Evolutionary conservation across 805 yeast genomes (phyloP).

Genomic region (Yamadazyma sp.): DNA sequence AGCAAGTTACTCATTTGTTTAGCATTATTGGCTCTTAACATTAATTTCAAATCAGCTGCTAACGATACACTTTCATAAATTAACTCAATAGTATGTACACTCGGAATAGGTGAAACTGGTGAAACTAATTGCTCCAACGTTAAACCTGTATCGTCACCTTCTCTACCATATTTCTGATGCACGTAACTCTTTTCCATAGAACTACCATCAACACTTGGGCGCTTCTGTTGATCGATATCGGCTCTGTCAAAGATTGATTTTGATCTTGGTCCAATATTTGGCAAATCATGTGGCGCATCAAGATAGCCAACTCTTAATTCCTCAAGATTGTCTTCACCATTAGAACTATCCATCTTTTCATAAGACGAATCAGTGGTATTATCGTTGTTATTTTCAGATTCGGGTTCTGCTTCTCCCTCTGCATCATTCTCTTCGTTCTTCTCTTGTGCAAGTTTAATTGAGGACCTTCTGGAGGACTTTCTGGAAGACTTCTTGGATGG

Average conservation of each 20-base stretch:
- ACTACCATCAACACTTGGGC: conserved; percentile 19
- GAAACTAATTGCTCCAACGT: conserved; percentile 59
- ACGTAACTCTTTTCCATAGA: conserved; percentile 3
- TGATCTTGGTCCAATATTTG: conserved; percentile 27
- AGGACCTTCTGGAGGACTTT: conserved; percentile 9
- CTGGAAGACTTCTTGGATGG: conserved; percentile 7
- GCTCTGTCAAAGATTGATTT: conserved; percentile 36
- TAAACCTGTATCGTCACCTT: conserved; percentile 15
- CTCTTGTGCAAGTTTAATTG: conserved; percentile 3
- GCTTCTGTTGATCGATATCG: conserved; percentile 10
- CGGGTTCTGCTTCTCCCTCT: conserved; percentile 1
- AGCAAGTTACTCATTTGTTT: conserved; percentile 46
- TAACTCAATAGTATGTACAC: conserved; percentile 52
- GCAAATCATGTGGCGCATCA: conserved; percentile 19
- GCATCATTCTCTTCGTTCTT: background rate
- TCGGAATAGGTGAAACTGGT: conserved; percentile 53
- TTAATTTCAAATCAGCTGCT: conserved; percentile 61
- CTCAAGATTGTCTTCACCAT: conserved; percentile 26
- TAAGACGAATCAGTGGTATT: conserved; percentile 17
- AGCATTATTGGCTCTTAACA: conserved; percentile 55
- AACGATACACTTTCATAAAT: conserved; percentile 61
- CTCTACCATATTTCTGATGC: conserved; percentile 18
- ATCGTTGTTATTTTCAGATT: background rate
- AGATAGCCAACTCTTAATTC: conserved; percentile 27
- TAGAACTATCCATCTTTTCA: conserved; percentile 20